Conservation (phyloP, 208 protist species). For the Crithidia mellificae region DNA sequence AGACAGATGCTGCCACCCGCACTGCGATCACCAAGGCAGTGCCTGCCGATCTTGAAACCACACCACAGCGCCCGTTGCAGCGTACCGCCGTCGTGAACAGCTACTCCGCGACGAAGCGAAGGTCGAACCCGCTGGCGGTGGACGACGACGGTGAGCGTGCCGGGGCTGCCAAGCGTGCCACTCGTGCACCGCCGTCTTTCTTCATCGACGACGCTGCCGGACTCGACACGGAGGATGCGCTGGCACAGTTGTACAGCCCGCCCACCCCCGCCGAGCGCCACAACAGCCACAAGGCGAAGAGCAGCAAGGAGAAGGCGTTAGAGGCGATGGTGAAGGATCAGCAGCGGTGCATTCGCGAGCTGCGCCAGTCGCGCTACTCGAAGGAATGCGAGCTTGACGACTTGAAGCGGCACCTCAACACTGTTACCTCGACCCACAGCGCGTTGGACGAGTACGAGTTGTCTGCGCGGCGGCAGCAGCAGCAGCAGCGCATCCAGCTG, state of each 20-base stretch:
- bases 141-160: neutral
- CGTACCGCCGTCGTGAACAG: neutral
- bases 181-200: neutral
- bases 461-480: neutral
- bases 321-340: conserved; percentile 7
- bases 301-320: neutral
- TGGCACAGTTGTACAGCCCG: neutral
- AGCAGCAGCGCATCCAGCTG: conserved; percentile 10
- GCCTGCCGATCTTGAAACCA: too few relatives aligned
- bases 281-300: neutral
- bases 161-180: neutral
- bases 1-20: neutral
- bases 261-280: conserved; percentile 2
- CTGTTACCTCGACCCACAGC: neutral
- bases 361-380: conserved; percentile 12
- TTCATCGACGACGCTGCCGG: neutral
- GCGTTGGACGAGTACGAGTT: neutral
- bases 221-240: neutral
- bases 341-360: conserved; percentile 7
- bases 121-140: conserved; percentile 1
- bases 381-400: conserved; percentile 23
- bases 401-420: conserved; percentile 10
- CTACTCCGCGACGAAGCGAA: conserved; percentile 4
- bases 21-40: too few relatives aligned
- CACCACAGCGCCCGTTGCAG: neutral